Base-by-base conservation (phyloP, 495 filamentous ascomycete species). In the Penicillium roqueforti region DNA sequence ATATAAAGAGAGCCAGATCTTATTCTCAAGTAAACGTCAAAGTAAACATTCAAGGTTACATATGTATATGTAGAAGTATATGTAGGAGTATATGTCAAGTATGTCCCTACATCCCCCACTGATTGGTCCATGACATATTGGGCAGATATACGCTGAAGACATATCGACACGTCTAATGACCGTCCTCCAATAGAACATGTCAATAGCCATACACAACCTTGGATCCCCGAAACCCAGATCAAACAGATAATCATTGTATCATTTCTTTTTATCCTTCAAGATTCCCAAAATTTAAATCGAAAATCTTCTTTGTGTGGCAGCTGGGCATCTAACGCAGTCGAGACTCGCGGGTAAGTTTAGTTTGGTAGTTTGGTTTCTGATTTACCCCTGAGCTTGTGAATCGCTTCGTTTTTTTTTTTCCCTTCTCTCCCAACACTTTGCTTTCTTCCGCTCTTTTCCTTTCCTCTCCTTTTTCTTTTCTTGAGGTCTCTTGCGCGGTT, bases 221-320 rank as follows among this genome's bases (percentile, higher is more conserved):
- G 58, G 58, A 54, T 52, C 26, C 13, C n/a, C 9, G 6, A 54
- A 53, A 52, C 41, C 37, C 34, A 50, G 43, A 51, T 56, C 50
- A 34, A 57, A 53, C 49, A 63, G 55, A 66, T 66, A 61, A 66
- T 61, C 63, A 38, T 49, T 57, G 39, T 53, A 64, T 63, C 60
- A 63, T 63, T 54, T 58, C 64, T 63, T n/a, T n/a, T n/a, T n/a
- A n/a, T n/a, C n/a, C n/a, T n/a, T n/a, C n/a, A n/a, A n/a, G n/a
- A n/a, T n/a, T n/a, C n/a, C n/a, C n/a, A n/a, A n/a, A n/a, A n/a
- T n/a, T n/a, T n/a, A n/a, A n/a, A n/a, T n/a, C n/a, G n/a, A n/a
- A n/a, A n/a, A n/a, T n/a, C n/a, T n/a, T n/a, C 32, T 50, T 40
- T 50, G 47, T 50, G 50, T 54, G 42, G 46, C 31, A 23, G 11